Evolutionary conservation across 2,329 filamentous ascomycete species (phyloP).

Genomic region (Penicillium sp.): DNA sequence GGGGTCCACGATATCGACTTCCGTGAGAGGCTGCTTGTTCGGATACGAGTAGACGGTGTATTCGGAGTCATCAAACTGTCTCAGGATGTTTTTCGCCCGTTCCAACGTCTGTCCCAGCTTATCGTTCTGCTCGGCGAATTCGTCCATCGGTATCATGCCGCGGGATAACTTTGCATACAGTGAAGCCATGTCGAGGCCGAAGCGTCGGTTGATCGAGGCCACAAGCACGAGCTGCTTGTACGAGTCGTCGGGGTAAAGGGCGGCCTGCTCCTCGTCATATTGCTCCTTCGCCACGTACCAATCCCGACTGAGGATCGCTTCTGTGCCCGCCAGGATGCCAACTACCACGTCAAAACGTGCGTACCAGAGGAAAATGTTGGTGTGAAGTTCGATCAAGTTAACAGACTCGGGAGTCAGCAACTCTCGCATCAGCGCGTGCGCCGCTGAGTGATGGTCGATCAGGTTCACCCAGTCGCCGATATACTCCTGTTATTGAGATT

Average conservation of each 20-base stretch:
- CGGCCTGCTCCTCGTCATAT: constrained; percentile 58
- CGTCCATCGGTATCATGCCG: constrained; percentile 59
- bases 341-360: constrained; percentile 80
- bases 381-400: constrained; percentile 64
- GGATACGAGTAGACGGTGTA: constrained; percentile 63
- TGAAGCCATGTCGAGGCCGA: constrained; percentile 74
- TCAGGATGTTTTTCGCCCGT: constrained; percentile 49
- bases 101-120: constrained; percentile 46
- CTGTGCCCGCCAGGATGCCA: constrained; percentile 74
- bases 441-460: constrained; percentile 86
- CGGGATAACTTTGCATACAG: constrained; percentile 67
- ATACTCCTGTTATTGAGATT: constrained; percentile 63
- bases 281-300: constrained; percentile 69
- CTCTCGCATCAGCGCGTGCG: constrained; percentile 71
- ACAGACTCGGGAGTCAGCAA: constrained; percentile 73
- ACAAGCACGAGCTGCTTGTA: constrained; percentile 63
- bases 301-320: constrained; percentile 66
- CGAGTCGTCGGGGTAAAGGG: constrained; percentile 58
- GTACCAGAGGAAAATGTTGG: constrained; percentile 83
- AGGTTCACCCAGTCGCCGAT: constrained; percentile 94
- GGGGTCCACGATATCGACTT: constrained; percentile 68
- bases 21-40: constrained; percentile 48
- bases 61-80: constrained; percentile 59
- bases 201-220: constrained; percentile 62
- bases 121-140: constrained; percentile 61